Base-by-base conservation (phyloP, 1,284 basidiomycete genomes). In the Bothia castanella region DNA sequence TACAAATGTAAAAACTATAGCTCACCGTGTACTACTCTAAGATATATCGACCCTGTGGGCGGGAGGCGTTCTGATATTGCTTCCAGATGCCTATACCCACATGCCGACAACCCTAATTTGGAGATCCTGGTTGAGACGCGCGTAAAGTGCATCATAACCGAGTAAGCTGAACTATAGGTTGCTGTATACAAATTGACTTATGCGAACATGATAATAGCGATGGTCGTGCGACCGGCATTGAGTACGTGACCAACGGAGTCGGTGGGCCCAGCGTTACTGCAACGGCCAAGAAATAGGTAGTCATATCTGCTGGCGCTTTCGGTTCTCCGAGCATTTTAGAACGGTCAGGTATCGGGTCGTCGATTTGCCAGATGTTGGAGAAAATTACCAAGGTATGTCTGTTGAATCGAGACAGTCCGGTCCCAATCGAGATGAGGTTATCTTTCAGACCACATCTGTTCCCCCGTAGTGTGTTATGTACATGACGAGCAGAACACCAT, bases 331-430 rank as follows among this genome's bases (percentile, higher is more conserved):
- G 38, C 10, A 61, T 61, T 17, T 42, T 63, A 25, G 61, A 63
- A 35, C 49, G 61, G 31, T 61, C 60, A 4, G 76, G 76, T 5
- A 73, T 80, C 31, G 78, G 77, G 29, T 74, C 11, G 74, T 79
- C 19, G 72, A 80, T 36, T 66, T 82, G 12, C 74, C 75, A 6
- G 79, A 79, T 2, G 80, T 83, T 0, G 80, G 81, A 7, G 74
- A 79, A 54, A 68, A 74, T 30, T 77, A 75, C 50, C 72, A 76
- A 64, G 79, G 79, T 51, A 11, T 20, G 30, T 27, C 11, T 4
- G 13, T 16, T 16, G 8, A 16, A 13, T 5, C 4, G 7, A 13
- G 16, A 9, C 14, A 5, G n/a, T 30, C 7, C 16, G 5, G 8
- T n/a, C 6, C 2, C 16, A 21, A 16, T n/a, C 14, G 12, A 16